phyloP scores from a whole-genome alignment of 139 green algal genomes.

The Penium margaritaceum region DNA sequence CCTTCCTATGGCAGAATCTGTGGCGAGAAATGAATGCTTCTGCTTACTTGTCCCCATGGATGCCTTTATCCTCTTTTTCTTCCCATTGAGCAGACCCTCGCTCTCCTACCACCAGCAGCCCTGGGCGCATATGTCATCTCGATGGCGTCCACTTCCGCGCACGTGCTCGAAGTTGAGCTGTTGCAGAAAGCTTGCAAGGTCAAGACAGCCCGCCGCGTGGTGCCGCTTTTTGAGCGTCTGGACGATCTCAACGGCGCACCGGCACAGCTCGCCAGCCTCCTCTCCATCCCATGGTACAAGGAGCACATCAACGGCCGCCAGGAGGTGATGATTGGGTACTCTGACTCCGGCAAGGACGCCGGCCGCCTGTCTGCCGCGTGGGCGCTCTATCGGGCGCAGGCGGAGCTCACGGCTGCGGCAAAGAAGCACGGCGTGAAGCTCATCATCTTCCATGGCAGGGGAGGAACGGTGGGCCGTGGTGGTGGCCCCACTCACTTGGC shows the following conservation, averaged over 20 bases:
- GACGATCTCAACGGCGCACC: conserved; percentile 71
- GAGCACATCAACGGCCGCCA: conserved; percentile 63
- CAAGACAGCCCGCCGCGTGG: conserved; percentile 64
- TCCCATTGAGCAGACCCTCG: conserved; percentile 8
- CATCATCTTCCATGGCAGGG: conserved; percentile 93
- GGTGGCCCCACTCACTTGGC: conserved; percentile 88
- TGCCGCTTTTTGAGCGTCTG: conserved; percentile 92
- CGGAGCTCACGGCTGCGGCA: conserved; percentile 33
- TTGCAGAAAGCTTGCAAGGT: conserved; percentile 75
- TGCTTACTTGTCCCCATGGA: too few relatives aligned
- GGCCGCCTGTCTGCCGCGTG: conserved; percentile 82
- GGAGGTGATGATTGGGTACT: conserved; percentile 95
- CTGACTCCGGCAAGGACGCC: conserved; percentile 92
- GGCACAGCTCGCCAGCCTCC: conserved; percentile 45
- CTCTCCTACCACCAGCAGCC: conserved; percentile 29
- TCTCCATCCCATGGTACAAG: conserved; percentile 55
- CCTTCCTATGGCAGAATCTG: too few relatives aligned
- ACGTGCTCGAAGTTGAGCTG: conserved; percentile 90
- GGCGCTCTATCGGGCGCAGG: conserved; percentile 72
- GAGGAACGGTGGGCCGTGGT: conserved; percentile 85
- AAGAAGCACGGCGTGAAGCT: conserved; percentile 55
- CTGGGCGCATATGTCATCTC: conserved; percentile 92
- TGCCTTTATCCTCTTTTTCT: too few relatives aligned
- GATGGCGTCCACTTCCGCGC: conserved; percentile 69
- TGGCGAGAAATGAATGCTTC: too few relatives aligned